phyloP scores from a whole-genome alignment of 805 yeast species.

The Myxozyma nipponensis region DNA sequence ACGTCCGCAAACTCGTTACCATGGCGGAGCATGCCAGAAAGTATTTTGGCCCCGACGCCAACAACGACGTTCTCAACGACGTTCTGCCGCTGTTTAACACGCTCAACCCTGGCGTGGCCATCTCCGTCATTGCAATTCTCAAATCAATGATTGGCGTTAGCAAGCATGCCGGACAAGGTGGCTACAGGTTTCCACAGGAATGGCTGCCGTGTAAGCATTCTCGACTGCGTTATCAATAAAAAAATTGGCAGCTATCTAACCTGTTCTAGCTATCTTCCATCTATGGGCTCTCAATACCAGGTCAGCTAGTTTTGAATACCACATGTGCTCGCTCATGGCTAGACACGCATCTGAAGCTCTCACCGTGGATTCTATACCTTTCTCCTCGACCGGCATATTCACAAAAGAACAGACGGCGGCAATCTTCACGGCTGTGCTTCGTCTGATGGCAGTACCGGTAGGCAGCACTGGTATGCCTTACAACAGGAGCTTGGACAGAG shows the following conservation, averaged over 20 bases:
- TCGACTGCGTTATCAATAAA: constrained; percentile 27
- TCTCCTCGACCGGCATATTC: constrained; percentile 60
- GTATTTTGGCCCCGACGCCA: constrained; percentile 28
- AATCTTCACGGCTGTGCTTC: constrained; percentile 48
- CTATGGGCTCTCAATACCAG: constrained; percentile 61
- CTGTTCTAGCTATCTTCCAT: constrained; percentile 55
- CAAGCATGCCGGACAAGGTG: constrained; percentile 1
- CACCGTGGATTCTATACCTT: constrained; percentile 35
- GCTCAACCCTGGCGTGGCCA: constrained; percentile 3
- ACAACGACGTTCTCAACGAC: constrained; percentile 29
- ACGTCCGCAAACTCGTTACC: constrained; percentile 3
- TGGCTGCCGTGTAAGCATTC: constrained; percentile 22
- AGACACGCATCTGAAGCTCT: constrained; percentile 45
- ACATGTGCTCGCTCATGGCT: constrained; percentile 62
- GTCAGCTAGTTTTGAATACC: constrained; percentile 55
- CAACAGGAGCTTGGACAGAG: constrained; percentile 24
- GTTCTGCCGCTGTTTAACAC: constrained; percentile 30
- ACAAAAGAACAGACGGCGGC: constrained; percentile 57
- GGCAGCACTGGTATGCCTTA: constrained; percentile 46
- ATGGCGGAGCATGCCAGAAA: constrained; percentile 30
- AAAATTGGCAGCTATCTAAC: neutral
- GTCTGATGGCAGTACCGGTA: constrained; percentile 46
- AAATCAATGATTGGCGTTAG: constrained; percentile 12
- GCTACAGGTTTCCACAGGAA: constrained; percentile 12
- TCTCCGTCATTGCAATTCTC: constrained; percentile 4